phyloP scores from a whole-genome alignment of 768 basidiomycete species.

The Sarcodon aspratus region DNA sequence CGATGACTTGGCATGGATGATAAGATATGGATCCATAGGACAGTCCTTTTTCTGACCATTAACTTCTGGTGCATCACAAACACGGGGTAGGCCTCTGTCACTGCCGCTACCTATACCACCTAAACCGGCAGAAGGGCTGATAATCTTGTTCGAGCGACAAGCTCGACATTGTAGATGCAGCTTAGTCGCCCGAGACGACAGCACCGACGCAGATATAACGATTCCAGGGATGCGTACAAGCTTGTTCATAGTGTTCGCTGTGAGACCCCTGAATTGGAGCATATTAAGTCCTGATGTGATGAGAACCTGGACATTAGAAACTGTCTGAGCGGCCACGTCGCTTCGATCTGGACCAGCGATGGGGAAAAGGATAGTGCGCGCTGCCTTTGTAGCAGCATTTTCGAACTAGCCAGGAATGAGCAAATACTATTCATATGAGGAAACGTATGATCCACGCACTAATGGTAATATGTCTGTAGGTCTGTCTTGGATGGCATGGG shows the following conservation, averaged over 20 bases:
- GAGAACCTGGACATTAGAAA: constrained; percentile 77
- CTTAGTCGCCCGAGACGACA: constrained; percentile 88
- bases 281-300: constrained; percentile 87
- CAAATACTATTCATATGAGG: not conserved
- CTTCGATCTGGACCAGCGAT: constrained; percentile 40
- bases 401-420: constrained; percentile 55
- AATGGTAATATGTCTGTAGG: constrained; percentile 85
- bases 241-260: constrained; percentile 90
- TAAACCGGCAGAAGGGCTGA: constrained; percentile 68
- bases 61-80: constrained; percentile 71
- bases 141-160: constrained; percentile 69
- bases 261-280: constrained; percentile 88
- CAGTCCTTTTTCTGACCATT: constrained; percentile 91
- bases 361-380: constrained; percentile 76
- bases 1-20: constrained; percentile 86
- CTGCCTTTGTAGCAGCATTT: constrained; percentile 77
- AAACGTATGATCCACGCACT: constrained; percentile 30
- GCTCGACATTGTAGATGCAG: constrained; percentile 89
- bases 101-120: constrained; percentile 84
- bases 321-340: constrained; percentile 32
- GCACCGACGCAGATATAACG: constrained; percentile 91
- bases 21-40: constrained; percentile 90
- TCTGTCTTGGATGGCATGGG: constrained; percentile 79
- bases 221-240: constrained; percentile 96
- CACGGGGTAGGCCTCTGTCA: constrained; percentile 75